Evolutionary conservation across 2,329 filamentous ascomycete genomes (phyloP).

Genomic region (Alternaria longipes): DNA sequence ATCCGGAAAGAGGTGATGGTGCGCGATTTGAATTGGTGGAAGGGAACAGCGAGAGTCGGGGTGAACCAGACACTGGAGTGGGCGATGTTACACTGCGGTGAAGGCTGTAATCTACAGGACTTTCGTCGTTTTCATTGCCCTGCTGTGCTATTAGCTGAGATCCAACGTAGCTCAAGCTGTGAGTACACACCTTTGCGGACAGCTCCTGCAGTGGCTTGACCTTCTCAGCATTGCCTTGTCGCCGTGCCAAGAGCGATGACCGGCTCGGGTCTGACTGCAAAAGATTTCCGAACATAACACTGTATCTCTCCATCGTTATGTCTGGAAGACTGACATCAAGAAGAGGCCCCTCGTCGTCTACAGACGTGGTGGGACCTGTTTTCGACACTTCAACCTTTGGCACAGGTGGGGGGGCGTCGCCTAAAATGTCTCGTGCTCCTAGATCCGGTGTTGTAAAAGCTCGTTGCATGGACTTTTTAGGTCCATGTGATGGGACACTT

Average conservation of each 20-base stretch:
- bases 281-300: constrained; percentile 87
- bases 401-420: constrained; percentile 21
- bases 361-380: constrained; percentile 8
- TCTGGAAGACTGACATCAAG: constrained; percentile 83
- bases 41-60: constrained; percentile 47
- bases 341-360: constrained; percentile 37
- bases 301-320: constrained; percentile 86
- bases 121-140: constrained; percentile 26
- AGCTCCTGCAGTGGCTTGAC: constrained; percentile 46
- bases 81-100: constrained; percentile 49
- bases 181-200: constrained; percentile 42
- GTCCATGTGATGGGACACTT: constrained; percentile 25
- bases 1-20: constrained; percentile 38
- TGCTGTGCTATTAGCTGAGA: constrained; percentile 24
- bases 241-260: constrained; percentile 43
- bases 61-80: constrained; percentile 36
- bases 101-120: constrained; percentile 27
- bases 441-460: constrained; percentile 31
- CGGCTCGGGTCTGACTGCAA: constrained; percentile 58
- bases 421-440: constrained; percentile 21
- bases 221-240: constrained; percentile 48
- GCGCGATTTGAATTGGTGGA: constrained; percentile 31
- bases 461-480: constrained; percentile 19
- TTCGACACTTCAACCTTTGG: constrained; percentile 32
- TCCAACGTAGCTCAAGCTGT: not conserved